Evolutionary conservation across 176 grass and related monocot species (phyloP).

Genomic region (Rhynchospora pubera): DNA sequence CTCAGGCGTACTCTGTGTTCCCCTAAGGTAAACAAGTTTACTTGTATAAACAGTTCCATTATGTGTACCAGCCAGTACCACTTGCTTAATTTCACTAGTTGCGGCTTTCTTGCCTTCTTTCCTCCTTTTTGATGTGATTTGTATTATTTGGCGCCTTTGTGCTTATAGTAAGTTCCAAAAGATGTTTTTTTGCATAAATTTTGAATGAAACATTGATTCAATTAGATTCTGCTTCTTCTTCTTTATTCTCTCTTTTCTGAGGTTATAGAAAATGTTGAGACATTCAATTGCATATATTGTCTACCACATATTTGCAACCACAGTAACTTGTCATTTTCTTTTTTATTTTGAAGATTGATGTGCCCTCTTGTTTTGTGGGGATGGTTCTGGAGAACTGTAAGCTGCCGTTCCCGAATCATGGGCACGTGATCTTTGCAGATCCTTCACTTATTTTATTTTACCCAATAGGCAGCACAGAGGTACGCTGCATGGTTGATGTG

Average conservation of each 20-base stretch:
- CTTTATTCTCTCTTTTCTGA: neutral
- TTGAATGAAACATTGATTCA: neutral
- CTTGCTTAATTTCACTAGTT: neutral
- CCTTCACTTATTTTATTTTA: slow-evolving; percentile 95
- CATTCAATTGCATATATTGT: neutral
- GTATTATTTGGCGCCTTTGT: neutral
- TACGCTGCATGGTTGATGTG: slow-evolving; percentile 92
- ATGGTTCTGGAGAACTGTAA: slow-evolving; percentile 87
- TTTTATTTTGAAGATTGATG: slow-evolving; percentile 67
- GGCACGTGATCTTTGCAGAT: slow-evolving; percentile 94
- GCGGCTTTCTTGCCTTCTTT: neutral
- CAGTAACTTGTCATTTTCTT: neutral
- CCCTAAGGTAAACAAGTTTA: slow-evolving; percentile 57
- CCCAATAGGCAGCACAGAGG: slow-evolving; percentile 87
- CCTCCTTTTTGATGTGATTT: neutral
- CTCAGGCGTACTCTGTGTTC: slow-evolving; percentile 72
- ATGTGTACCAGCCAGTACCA: neutral
- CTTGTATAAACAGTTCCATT: neutral
- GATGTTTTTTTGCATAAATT: neutral
- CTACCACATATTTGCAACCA: neutral
- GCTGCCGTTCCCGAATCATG: slow-evolving; percentile 79
- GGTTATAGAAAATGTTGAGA: slow-evolving; percentile 10
- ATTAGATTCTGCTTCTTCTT: neutral
- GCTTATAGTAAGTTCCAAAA: neutral
- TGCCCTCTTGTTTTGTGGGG: slow-evolving; percentile 96